Evolutionary conservation across 2,329 filamentous ascomycete genomes (phyloP), one percentile per base, ranked within the genome.

Genomic region (Aspergillus sp.): DNA sequence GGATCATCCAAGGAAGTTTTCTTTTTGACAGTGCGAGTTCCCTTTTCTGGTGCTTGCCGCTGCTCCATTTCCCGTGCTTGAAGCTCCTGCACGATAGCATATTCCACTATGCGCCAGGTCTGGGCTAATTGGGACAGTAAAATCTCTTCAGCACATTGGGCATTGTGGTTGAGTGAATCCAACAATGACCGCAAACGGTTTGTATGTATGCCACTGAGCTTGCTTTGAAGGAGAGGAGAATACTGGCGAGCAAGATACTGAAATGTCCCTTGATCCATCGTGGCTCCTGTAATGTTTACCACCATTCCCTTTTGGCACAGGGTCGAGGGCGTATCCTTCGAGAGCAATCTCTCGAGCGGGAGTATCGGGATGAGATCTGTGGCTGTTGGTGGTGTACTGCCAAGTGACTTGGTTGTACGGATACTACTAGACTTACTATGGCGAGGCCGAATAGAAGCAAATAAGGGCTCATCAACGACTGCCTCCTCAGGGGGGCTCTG

Each of bases 81-180:
- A 27, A 85, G 74, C 58, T 84, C 82, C 57, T 80, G 76, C 2
- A 79, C 67, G 53, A 84, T 74, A 24, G 79, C 77, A 55, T 78
- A 75, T 54, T 80, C 81, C 35, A 86, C 70, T 21, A 87, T 78
- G 54, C 79, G 80, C 84, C 84, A 88, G 19, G 83, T 83, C 61
- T 86, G 82, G 33, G 85, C 82, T 46, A 84, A 72, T 54, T 80
- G 77, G 62, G 80, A 75, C 60, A 80, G 71, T 40, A 79, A 78
- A 35, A 78, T 77, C 56, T 76, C 72, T 60, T 84, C 77, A 24
- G 83, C 83, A 62, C 81, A 77, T 46, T 77, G 73, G 5, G 82
- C 81, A 69, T 86, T 87, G 35, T 79, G 76, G 53, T 81, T 76
- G 50, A 86, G 80, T 6, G 77, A 75, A 9, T 77, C 73, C 19